Base-by-base conservation (phyloP, 192 early-diverging fungal genomes). In the Dissophora globulifera region DNA sequence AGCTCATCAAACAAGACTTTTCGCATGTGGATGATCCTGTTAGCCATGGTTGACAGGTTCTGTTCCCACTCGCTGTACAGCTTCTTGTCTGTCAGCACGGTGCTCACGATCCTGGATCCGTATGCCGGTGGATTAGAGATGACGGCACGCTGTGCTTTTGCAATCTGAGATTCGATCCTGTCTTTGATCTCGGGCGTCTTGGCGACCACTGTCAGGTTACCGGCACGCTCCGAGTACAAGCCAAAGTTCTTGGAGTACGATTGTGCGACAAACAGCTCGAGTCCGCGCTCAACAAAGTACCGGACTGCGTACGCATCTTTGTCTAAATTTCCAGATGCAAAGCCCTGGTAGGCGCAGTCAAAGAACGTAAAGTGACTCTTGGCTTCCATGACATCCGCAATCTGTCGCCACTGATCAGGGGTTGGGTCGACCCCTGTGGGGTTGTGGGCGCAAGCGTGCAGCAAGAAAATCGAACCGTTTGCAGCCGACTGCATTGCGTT, bases 201-300 rank as follows among this genome's bases (percentile, higher is more conserved):
- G 15, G 87, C 75, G 15, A 99, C 93, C 4, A 92, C 81, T 17
- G 91, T 93, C 67, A 96, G 69, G 72, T 90, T 91, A 4, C 97
- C 97, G 56, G 87, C 88, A 52, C 96, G 90, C 75, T 98, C 81
- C 83, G 88, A 87, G 79, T 99, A 99, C 40, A 99, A 84, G 4
- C 97, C 97, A 89, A 99, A 93, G 87, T 99, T 99, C 85, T 99
- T 99, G 79, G 94, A 90, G 84, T 92, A 99, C 17, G 94, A 95
- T 83, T 99, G 93, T 22, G 92, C 88, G 2, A 96, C 83, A 59
- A 98, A 87, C 59, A 96, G 56, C 78, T 99, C 96, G 78, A 96
- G 94, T 1, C 95, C 96, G 57, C 90, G 86, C 2, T 89, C 79
- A 11, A 94, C 94, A 88, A 99, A 99, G 71, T 95, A 92, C 16